Conservation (phyloP, 805 yeast genomes). For the Spathaspora sp. region DNA sequence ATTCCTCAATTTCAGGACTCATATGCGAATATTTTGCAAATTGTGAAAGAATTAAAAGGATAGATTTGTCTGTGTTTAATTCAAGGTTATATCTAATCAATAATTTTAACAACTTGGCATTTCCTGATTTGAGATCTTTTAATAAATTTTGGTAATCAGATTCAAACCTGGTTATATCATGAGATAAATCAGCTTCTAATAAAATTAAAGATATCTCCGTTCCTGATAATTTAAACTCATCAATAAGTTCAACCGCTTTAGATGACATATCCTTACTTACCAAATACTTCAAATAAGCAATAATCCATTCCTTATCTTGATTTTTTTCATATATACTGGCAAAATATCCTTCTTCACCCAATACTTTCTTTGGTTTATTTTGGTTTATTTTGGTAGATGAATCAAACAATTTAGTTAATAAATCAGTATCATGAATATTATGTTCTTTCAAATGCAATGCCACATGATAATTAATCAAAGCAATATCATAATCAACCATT, state of each 20-base stretch:
- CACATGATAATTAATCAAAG: conserved; percentile 15
- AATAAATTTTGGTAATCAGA: not conserved
- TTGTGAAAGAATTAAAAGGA: conserved; percentile 14
- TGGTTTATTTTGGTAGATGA: not conserved
- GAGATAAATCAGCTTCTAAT: conserved; percentile 2
- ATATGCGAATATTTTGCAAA: conserved; percentile 12
- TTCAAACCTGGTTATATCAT: conserved; percentile 1
- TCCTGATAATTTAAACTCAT: conserved; percentile 4
- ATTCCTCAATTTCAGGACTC: conserved; percentile 13
- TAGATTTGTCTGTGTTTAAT: conserved; percentile 10
- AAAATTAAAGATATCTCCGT: conserved; percentile 1
- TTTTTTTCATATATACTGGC: conserved; percentile 13
- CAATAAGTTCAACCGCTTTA: conserved; percentile 7
- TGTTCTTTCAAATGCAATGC: conserved; percentile 13
- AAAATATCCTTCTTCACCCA: conserved; percentile 8
- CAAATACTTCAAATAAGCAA: conserved; percentile 12
- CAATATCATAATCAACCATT: conserved; percentile 2
- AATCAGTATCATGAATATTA: conserved; percentile 2
- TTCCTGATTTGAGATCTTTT: not conserved
- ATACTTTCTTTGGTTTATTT: not conserved
- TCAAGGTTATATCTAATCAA: conserved; percentile 21
- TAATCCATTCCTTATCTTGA: conserved; percentile 16
- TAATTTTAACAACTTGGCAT: conserved; percentile 15
- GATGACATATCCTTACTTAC: conserved; percentile 1
- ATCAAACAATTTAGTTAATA: conserved; percentile 9